Conservation (phyloP, 75 land plant genomes). For the Ceratopteris richardii region DNA sequence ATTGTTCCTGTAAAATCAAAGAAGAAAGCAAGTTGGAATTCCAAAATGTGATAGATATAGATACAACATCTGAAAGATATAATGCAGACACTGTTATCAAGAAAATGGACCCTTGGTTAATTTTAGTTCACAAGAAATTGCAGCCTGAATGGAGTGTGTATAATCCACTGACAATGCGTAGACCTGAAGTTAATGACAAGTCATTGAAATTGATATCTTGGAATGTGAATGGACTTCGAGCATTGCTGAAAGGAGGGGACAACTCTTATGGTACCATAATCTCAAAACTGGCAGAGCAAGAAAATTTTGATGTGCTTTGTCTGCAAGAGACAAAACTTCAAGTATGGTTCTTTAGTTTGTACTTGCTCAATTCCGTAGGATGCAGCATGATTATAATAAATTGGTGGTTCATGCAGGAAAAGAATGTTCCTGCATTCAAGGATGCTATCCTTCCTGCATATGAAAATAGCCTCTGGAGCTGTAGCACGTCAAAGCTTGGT, state of each 20-base stretch:
- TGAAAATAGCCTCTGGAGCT: conserved; percentile 75
- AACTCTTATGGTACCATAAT: conserved; percentile 15
- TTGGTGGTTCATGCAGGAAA: no score
- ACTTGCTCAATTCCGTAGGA: no score
- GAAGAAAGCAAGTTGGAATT: no score
- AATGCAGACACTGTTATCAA: background rate
- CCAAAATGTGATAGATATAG: no score
- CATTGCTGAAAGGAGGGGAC: conserved; percentile 49
- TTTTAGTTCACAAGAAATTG: conserved; percentile 77
- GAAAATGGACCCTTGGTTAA: conserved; percentile 61
- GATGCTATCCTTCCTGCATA: conserved; percentile 48
- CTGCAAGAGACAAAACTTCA: conserved; percentile 94
- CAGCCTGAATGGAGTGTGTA: conserved; percentile 72
- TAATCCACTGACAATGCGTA: conserved; percentile 69
- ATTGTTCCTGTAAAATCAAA: no score
- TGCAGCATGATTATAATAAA: no score
- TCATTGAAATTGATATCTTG: conserved; percentile 75
- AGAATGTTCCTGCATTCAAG: conserved; percentile 59
- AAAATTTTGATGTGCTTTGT: conserved; percentile 84
- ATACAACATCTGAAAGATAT: no score
- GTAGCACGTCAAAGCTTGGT: conserved; percentile 85
- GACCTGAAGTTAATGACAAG: conserved; percentile 19
- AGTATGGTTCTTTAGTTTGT: conserved; percentile 29
- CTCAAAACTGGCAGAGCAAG: conserved; percentile 50
- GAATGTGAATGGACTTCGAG: conserved; percentile 96